Base-by-base conservation (phyloP, 768 basidiomycete species). In the Trametes punicea region DNA sequence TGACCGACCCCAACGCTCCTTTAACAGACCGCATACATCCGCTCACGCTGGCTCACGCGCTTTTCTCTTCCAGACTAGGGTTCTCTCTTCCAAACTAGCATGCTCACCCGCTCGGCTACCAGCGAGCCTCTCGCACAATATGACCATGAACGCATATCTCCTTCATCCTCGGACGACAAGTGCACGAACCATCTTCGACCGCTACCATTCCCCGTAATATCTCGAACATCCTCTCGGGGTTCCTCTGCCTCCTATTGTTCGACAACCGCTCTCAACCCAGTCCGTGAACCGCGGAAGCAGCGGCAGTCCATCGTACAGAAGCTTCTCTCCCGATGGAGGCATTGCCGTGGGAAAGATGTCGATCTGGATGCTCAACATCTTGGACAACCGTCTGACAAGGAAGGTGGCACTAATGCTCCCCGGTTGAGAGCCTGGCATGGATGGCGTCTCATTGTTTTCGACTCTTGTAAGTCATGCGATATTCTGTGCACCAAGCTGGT, bases 401-500 rank as follows among this genome's bases (percentile, higher is more conserved):
- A 45, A 16, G 53, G 49, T 30, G 56, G 31, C 20, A 8, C 23
- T 4, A 40, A 44, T 15, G 57, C 50, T 25, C 44, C 39, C 15
- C 41, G 48, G 9, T 47, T 64, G 54, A 59, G 62, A 18, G 31
- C 55, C 4, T 76, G 70, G 70, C 66, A 74, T 40, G 85, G 85
- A 16, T 83, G 85, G 81, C 77, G 67, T 57, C 59, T 75, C 25
- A 74, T 84, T 36, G 55, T 85, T 44, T 70, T 77, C 51, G 78
- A 78, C 47, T 85, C 85, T 44, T 87, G 84, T 85, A 61, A 36
- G 34, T 15, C 0, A 8, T n/a, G n/a, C n/a, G n/a, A 36, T 2
- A 4, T 2, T 1, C 34, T 16, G 15, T 36, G 8, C 15, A 5
- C 3, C 25, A 15, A 34, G 42, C 9, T 27, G 11, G 8, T 18